Conservation (phyloP, 1,284 basidiomycete species). For the Sanghuangporus weigelae region DNA sequence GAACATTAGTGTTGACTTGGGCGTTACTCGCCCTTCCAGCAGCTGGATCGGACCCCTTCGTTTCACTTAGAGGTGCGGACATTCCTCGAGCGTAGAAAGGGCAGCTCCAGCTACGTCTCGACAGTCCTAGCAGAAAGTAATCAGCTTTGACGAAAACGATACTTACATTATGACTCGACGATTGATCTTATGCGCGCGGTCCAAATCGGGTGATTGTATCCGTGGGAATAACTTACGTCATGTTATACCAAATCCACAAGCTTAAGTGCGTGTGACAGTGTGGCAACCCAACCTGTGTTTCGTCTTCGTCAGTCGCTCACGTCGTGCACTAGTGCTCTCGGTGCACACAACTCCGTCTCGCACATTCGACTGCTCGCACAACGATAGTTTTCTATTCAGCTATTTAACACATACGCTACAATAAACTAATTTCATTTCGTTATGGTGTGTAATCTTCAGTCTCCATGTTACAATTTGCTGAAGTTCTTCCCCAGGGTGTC, state of each 20-base stretch:
- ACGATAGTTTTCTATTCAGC: too few species aligned
- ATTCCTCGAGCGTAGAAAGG: neutral
- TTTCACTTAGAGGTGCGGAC: constrained; percentile 2
- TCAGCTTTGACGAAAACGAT: neutral
- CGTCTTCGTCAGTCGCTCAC: too few species aligned
- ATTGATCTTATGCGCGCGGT: neutral
- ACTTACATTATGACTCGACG: neutral
- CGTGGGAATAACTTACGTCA: neutral
- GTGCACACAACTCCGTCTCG: neutral
- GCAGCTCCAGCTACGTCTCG: neutral
- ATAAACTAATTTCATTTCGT: neutral
- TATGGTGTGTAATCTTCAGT: constrained; percentile 18
- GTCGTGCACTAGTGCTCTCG: neutral
- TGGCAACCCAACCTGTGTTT: too few species aligned
- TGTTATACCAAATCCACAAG: neutral
- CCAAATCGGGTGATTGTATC: neutral
- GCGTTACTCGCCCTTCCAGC: neutral
- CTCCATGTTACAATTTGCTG: neutral
- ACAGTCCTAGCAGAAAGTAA: neutral
- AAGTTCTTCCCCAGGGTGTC: constrained; percentile 62
- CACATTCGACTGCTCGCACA: neutral
- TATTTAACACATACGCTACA: neutral
- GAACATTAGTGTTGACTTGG: constrained; percentile 28
- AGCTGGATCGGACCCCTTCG: neutral
- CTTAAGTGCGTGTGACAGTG: too few species aligned